phyloP scores from a whole-genome alignment of 169 alveolate genomes.

The Cryptosporidium muris region DNA sequence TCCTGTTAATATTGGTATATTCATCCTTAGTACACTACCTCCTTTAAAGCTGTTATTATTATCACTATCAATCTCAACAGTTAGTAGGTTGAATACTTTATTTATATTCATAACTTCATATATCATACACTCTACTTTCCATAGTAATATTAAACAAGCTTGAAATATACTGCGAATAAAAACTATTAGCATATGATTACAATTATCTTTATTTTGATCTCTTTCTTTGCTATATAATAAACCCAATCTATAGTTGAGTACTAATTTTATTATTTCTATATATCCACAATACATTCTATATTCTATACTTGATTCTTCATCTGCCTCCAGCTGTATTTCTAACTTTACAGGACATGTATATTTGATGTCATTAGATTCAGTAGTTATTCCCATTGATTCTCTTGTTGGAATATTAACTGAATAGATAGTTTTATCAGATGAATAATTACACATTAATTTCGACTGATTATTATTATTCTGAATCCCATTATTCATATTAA shows the following conservation, averaged over 20 bases:
- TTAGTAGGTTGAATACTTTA: conserved; percentile 50
- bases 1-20: conserved; percentile 56
- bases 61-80: conserved; percentile 28
- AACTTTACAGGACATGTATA: background rate
- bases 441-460: background rate
- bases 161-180: conserved; percentile 55
- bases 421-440: background rate
- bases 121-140: conserved; percentile 56
- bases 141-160: conserved; percentile 25
- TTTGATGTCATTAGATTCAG: background rate
- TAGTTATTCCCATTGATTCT: background rate
- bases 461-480: background rate
- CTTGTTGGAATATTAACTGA: conserved; percentile 1
- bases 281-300: conserved; percentile 40
- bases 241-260: conserved; percentile 31
- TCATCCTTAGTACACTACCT: conserved; percentile 9
- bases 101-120: conserved; percentile 45
- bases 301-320: conserved; percentile 10
- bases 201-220: conserved; percentile 10
- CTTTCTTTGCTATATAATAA: conserved; percentile 12
- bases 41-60: background rate
- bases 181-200: conserved; percentile 24
- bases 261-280: conserved; percentile 19
- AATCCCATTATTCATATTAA: background rate
- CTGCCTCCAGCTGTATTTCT: conserved; percentile 3